These are phyloP conservation scores for Mycena galericulata DNA, from an alignment of 768 basidiomycete species.

Conservation along the genomic window DNA sequence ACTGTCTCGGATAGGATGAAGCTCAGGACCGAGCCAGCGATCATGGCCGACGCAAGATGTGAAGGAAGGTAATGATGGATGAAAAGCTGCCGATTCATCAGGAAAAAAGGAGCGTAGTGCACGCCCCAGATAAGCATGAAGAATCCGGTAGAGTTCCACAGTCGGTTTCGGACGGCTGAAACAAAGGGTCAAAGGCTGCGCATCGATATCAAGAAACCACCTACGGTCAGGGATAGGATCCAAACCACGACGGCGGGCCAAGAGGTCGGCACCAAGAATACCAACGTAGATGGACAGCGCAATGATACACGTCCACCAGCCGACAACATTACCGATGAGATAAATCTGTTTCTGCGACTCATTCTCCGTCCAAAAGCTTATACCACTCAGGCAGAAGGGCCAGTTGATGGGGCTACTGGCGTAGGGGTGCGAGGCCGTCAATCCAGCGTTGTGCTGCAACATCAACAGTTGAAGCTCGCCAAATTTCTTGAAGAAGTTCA, in stretches of 20 bases:
- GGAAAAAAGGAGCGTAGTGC: constrained; percentile 97
- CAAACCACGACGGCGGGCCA: constrained; percentile 87
- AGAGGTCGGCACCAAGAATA: constrained; percentile 87
- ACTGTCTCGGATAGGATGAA: constrained; percentile 91
- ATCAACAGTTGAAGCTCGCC: constrained; percentile 93
- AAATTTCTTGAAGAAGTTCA: constrained; percentile 97
- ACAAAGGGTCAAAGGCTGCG: background rate
- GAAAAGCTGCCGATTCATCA: constrained; percentile 97
- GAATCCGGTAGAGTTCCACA: constrained; percentile 97
- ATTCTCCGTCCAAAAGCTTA: constrained; percentile 97
- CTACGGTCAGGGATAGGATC: constrained; percentile 89
- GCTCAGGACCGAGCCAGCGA: constrained; percentile 92
- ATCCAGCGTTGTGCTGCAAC: constrained; percentile 98
- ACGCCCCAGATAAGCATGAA: constrained; percentile 95
- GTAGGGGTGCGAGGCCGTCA: constrained; percentile 98
- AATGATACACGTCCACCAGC: constrained; percentile 95
- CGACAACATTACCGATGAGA: constrained; percentile 92
- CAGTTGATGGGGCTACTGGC: constrained; percentile 96
- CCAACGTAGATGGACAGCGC: constrained; percentile 91
- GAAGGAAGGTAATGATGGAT: constrained; percentile 98
- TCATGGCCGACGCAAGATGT: constrained; percentile 90
- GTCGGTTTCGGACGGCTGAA: constrained; percentile 89
- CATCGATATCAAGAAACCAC: constrained; percentile 45
- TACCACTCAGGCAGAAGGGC: constrained; percentile 96
- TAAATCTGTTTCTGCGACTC: constrained; percentile 93